Evolutionary conservation across 257 asterid species (phyloP), one percentile per base, ranked within the genome.

Genomic region (Solanum corneliomulleri): DNA sequence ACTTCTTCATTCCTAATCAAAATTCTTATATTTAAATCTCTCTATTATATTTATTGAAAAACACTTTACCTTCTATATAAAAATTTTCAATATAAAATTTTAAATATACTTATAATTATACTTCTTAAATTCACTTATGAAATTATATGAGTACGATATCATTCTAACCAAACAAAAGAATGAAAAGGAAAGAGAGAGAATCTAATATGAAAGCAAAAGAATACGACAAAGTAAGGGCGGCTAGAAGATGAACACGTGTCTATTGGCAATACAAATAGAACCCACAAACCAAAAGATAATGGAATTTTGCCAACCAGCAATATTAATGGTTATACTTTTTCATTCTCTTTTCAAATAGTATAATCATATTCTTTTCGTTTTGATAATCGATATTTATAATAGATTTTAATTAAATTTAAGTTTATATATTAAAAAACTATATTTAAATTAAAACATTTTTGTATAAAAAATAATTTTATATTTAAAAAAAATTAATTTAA

Each of bases 11-110:
- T 20, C 0, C 18, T 56, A 56, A 56, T 56, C 2, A 2, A 4
- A 56, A 0, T 18, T 56, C 0, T 56, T 56, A 0, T 0, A 56
- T 56, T 18, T 2, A 18, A 56, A 56, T 56, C 0, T 0, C n/a
- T 7, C 1, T 7, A 18, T 18, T 0, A 1, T 18, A 0, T 18
- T 52, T 56, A 0, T 56, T 9, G 7, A 1, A 56, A 0, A 56
- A 56, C 0, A 4, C 11, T 56, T 9, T 56, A 56, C 0, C 2
- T 18, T 16, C 2, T 56, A 56, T 56, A 56, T 56, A 7, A 56
- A 52, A 56, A 0, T 2, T 56, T 56, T 56, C 0, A 0, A 18
- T 2, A 16, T 0, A 0, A 52, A 52, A 56, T 7, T 52, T 18
- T 18, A 18, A 56, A 56, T 7, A 56, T 56, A 2, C 1, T 60